Evolutionary conservation across 768 basidiomycete genomes (phyloP).

Genomic region (Rhizopogon roseolus): DNA sequence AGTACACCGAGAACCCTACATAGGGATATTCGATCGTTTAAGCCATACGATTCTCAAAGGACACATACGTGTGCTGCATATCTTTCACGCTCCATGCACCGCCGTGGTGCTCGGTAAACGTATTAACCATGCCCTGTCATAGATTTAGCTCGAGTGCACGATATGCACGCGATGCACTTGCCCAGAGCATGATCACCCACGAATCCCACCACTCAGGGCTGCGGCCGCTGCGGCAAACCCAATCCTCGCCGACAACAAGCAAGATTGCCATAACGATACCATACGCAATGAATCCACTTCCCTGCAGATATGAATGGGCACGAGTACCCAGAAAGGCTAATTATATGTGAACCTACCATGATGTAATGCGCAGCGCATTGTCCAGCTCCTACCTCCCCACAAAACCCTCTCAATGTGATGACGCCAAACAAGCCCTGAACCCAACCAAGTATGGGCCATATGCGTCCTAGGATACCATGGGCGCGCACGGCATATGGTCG

Average conservation of each 20-base stretch:
- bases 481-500: constrained; percentile 65
- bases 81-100: constrained; percentile 83
- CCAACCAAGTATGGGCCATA: constrained; percentile 86
- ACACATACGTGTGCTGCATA: constrained; percentile 86
- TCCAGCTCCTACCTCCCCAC: constrained; percentile 62
- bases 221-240: constrained; percentile 64
- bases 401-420: constrained; percentile 70
- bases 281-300: constrained; percentile 87
- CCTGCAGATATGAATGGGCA: constrained; percentile 29
- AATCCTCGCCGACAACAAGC: constrained; percentile 70
- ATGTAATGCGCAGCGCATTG: constrained; percentile 91
- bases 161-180: constrained; percentile 25
- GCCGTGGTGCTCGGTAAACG: constrained; percentile 89
- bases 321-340: constrained; percentile 9
- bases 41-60: neutral
- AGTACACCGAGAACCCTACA: constrained; percentile 48
- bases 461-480: constrained; percentile 80
- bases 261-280: constrained; percentile 77
- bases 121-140: constrained; percentile 57
- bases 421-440: constrained; percentile 85
- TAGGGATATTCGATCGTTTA: neutral
- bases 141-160: neutral
- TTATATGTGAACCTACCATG: constrained; percentile 39
- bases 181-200: constrained; percentile 54
- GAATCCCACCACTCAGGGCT: constrained; percentile 89